Evolutionary conservation across 768 basidiomycete genomes (phyloP).

Genomic region (Leccinum uliginosum): DNA sequence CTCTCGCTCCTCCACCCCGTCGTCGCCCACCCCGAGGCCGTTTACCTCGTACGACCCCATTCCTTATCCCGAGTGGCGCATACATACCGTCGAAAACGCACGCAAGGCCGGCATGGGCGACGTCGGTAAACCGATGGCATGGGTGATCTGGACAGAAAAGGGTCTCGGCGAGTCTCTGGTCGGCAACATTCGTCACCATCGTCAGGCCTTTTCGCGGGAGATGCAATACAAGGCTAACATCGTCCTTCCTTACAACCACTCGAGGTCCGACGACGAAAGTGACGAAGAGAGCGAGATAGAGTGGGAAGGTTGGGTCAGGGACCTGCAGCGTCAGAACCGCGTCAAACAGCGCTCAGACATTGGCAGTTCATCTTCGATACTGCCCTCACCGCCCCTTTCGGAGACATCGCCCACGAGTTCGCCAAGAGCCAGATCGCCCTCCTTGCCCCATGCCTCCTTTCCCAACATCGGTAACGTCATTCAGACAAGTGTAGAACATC

Average conservation of each 20-base stretch:
- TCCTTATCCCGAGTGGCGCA: conserved; percentile 68
- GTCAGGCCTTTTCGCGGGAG: conserved; percentile 21
- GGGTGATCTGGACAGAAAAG: conserved; percentile 35
- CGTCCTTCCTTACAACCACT: conserved; percentile 2
- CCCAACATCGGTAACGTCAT: conserved; percentile 24
- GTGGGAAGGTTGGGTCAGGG: conserved; percentile 65
- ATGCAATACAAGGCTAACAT: conserved; percentile 18
- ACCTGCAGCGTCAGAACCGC: conserved; percentile 40
- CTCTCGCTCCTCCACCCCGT: conserved; percentile 32
- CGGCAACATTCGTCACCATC: conserved; percentile 22
- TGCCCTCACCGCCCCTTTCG: conserved; percentile 27
- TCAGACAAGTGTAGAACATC: conserved; percentile 7
- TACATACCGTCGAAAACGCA: conserved; percentile 45
- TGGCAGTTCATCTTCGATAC: conserved; percentile 2
- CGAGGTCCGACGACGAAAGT: conserved; percentile 34
- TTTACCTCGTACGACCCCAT: conserved; percentile 34
- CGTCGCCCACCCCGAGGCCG: conserved; percentile 6
- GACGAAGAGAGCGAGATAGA: conserved; percentile 51
- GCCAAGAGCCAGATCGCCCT: conserved; percentile 15
- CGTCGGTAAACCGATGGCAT: conserved; percentile 50
- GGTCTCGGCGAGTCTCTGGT: conserved; percentile 13
- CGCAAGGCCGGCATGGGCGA: conserved; percentile 56
- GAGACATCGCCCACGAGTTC: conserved; percentile 24
- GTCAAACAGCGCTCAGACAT: conserved; percentile 12
- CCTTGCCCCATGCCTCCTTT: conserved; percentile 8